Percentiles rank a stretch among this genome's conserved stretches.
phyloP scores from a whole-genome alignment of 306 rosid species.

The Cicer judaicum region DNA sequence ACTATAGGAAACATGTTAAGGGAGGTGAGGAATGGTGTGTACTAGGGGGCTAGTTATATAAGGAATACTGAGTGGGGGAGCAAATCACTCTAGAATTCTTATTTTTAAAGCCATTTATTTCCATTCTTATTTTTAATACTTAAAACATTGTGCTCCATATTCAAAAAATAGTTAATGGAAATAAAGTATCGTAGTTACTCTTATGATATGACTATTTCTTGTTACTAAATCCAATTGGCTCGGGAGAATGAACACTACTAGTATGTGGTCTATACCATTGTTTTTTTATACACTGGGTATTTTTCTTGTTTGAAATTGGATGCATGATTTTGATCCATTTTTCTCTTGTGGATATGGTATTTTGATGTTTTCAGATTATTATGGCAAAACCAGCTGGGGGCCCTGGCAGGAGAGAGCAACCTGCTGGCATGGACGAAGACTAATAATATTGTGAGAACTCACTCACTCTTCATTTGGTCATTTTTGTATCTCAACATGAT shows the following conservation, averaged over 20 bases:
- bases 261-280: neutral
- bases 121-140: neutral
- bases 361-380: constrained; percentile 69
- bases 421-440: constrained; percentile 92
- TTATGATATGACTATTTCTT: constrained; percentile 8
- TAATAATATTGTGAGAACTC: constrained; percentile 38
- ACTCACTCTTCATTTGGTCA: constrained; percentile 4
- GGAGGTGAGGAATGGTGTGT: too few relatives aligned
- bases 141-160: neutral
- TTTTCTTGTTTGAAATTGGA: constrained; percentile 5
- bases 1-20: too few relatives aligned
- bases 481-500: constrained; percentile 38
- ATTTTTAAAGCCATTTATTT: neutral
- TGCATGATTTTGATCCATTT: constrained; percentile 8
- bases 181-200: neutral
- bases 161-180: neutral
- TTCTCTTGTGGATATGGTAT: neutral
- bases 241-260: neutral
- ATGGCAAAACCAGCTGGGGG: constrained; percentile 98
- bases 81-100: too few relatives aligned
- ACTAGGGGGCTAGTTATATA: too few relatives aligned
- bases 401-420: constrained; percentile 70
- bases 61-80: too few relatives aligned
- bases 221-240: constrained; percentile 1
- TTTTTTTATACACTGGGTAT: neutral